These are phyloP conservation scores for Aspergillus texensis DNA, from an alignment of 2,329 filamentous ascomycete genomes.

Conservation along the genomic window DNA sequence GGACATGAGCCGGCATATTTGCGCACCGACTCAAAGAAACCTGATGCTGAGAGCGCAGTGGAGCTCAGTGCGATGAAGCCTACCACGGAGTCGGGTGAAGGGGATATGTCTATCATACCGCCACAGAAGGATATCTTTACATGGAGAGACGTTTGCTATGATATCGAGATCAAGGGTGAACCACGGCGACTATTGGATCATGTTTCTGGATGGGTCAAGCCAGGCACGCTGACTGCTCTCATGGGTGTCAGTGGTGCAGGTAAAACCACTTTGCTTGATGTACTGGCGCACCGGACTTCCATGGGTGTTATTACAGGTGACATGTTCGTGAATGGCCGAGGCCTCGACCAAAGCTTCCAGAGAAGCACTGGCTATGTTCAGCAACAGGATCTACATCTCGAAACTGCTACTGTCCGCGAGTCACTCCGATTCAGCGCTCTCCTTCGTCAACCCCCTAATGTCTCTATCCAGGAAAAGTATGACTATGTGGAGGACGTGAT, in stretches of 20 bases:
- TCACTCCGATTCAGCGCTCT: constrained; percentile 82
- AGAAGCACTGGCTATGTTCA: constrained; percentile 61
- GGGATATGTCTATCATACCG: constrained; percentile 47
- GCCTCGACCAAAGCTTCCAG: constrained; percentile 58
- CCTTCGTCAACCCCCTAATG: constrained; percentile 76
- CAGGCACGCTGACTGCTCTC: constrained; percentile 82
- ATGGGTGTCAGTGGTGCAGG: constrained; percentile 91
- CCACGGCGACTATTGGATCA: constrained; percentile 75
- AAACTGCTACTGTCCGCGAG: constrained; percentile 83
- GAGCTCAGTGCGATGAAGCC: background rate
- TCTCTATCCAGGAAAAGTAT: constrained; percentile 72
- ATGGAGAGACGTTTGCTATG: constrained; percentile 78
- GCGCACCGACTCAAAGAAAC: constrained; percentile 6
- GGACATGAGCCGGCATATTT: constrained; percentile 39
- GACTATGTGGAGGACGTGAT: constrained; percentile 88
- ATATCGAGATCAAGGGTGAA: constrained; percentile 61
- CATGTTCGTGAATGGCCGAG: constrained; percentile 75
- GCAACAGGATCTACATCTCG: constrained; percentile 84
- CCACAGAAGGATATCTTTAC: constrained; percentile 73
- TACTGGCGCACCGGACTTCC: constrained; percentile 77
- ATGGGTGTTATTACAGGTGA: constrained; percentile 86
- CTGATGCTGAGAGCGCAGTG: constrained; percentile 8
- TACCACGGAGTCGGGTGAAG: constrained; percentile 8
- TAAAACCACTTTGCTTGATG: constrained; percentile 86
- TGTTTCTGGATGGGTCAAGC: constrained; percentile 90